Conservation (phyloP, 176 grass and related monocot genomes). For the Areca catechu region DNA sequence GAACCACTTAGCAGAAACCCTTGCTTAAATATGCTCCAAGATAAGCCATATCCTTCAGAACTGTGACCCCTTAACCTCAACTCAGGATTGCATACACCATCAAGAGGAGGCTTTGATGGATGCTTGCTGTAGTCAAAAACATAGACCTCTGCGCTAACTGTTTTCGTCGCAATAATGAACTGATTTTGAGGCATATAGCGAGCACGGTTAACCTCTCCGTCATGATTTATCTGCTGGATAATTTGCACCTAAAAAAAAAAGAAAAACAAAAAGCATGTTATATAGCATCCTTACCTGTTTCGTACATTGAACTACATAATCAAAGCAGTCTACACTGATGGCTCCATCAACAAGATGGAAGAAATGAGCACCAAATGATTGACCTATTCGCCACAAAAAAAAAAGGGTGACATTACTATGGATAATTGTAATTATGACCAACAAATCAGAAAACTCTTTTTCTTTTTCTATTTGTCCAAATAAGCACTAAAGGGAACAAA, state of each 20-base stretch:
- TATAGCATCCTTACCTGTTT: not conserved
- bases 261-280: not conserved
- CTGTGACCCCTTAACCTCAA: slow-evolving; percentile 85
- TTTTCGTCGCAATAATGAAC: slow-evolving; percentile 97
- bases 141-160: slow-evolving; percentile 92
- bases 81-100: slow-evolving; percentile 91
- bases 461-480: too few species aligned
- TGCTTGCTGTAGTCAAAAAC: slow-evolving; percentile 99
- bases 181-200: slow-evolving; percentile 98
- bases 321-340: too few species aligned
- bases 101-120: slow-evolving; percentile 88
- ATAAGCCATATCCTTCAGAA: slow-evolving; percentile 97
- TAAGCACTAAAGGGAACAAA: too few species aligned
- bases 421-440: too few species aligned
- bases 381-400: too few species aligned
- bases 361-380: too few species aligned
- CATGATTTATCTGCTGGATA: slow-evolving; percentile 99
- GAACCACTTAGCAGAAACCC: slow-evolving; percentile 94
- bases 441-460: too few species aligned
- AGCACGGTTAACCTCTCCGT: slow-evolving; percentile 90
- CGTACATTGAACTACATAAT: too few species aligned
- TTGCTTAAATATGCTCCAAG: slow-evolving; percentile 95
- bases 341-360: too few species aligned
- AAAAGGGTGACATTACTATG: too few species aligned
- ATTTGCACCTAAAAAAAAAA: slow-evolving; percentile 73